Evolutionary conservation across 768 basidiomycete genomes (phyloP).

Genomic region (Trametes maxima): DNA sequence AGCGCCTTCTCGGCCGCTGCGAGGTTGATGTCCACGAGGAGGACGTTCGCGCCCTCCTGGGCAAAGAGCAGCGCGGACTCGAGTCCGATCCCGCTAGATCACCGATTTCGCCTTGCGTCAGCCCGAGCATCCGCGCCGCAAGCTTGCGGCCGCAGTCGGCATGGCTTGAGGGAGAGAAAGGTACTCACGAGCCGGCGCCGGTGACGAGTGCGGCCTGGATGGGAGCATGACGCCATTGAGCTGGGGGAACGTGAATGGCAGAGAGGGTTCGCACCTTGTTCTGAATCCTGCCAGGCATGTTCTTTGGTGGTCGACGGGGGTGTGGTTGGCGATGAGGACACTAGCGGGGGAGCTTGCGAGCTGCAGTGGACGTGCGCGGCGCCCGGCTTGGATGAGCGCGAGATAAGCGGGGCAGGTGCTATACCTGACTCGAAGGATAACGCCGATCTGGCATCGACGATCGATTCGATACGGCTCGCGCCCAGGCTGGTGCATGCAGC

Average conservation of each 20-base stretch:
- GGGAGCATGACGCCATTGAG: constrained; percentile 1
- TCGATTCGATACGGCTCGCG: background rate
- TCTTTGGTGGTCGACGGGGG: background rate
- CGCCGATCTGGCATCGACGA: background rate
- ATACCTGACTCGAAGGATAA: background rate
- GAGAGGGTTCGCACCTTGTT: constrained; percentile 31
- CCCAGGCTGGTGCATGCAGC: too few species aligned
- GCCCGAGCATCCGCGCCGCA: background rate
- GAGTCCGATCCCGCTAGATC: constrained; percentile 86
- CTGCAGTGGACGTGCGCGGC: background rate
- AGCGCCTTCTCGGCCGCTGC: constrained; percentile 70
- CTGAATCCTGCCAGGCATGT: constrained; percentile 39
- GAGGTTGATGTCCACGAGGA: constrained; percentile 87
- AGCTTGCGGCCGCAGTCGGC: too few species aligned
- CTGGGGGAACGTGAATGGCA: background rate
- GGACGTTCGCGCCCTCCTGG: constrained; percentile 87
- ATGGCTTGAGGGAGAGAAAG: background rate
- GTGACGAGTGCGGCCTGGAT: constrained; percentile 45
- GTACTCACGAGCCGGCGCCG: constrained; percentile 53
- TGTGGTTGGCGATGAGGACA: background rate
- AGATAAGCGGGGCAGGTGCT: background rate
- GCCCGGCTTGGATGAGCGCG: background rate
- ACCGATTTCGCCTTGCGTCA: background rate
- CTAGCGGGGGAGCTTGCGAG: background rate
- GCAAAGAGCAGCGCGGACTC: constrained; percentile 97